phyloP scores from a whole-genome alignment of 306 rosid species.

The barrel medic (Medicago truncatula) region MtrunA17r5.0-ANR NC_053044.1:42553001-42553500 shows the following conservation, averaged over 20 bases:
- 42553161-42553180: not conserved
- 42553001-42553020: not conserved
- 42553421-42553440: too few relatives aligned
- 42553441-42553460: too few relatives aligned
- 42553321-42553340: too few relatives aligned
- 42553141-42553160: not conserved
- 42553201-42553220: not conserved
- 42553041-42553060: not conserved
- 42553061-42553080: not conserved
- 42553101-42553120: not conserved
- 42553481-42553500: too few relatives aligned
- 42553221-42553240: conserved; percentile 6
- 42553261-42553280: not conserved
- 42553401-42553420: too few relatives aligned
- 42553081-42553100: not conserved
- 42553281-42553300: conserved; percentile 9
- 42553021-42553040: not conserved
- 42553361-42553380: too few relatives aligned
- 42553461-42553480: too few relatives aligned
- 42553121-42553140: not conserved
- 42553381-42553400: too few relatives aligned
- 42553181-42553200: not conserved
- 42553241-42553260: conserved; percentile 8
- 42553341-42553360: too few relatives aligned
- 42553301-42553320: not conserved